A percentile compares a stretch with the other conserved stretches of the same genome.
These are phyloP conservation scores for Annulohypoxylon truncatum DNA, from an alignment of 2,329 filamentous ascomycete genomes.

Conservation along the genomic window DNA sequence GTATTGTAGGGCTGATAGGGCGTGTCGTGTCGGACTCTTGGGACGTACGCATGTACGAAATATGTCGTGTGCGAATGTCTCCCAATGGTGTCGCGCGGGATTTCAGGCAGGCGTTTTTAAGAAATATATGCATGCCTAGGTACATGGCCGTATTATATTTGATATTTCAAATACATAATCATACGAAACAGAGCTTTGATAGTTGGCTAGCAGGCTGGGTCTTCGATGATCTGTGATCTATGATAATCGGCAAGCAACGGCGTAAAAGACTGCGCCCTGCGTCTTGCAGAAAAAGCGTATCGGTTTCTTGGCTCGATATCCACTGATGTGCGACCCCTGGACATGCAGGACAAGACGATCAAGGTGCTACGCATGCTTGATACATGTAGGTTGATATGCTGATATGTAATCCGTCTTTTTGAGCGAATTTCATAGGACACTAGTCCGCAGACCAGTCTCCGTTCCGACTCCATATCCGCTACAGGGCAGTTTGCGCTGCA, in stretches of 20 bases:
- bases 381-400: neutral
- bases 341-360: constrained; percentile 24
- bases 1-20: constrained; percentile 37
- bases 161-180: constrained; percentile 17
- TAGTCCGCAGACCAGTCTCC: neutral
- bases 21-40: constrained; percentile 11
- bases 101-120: neutral
- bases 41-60: constrained; percentile 12
- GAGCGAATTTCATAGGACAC: constrained; percentile 26
- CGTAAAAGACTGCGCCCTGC: constrained; percentile 31
- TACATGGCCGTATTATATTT: neutral
- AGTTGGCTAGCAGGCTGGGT: too few relatives aligned
- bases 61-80: constrained; percentile 5
- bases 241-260: constrained; percentile 24
- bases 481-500: neutral
- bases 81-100: constrained; percentile 3
- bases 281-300: constrained; percentile 11
- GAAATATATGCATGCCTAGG: neutral
- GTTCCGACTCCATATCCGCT: constrained; percentile 10
- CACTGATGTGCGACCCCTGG: constrained; percentile 28
- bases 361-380: neutral
- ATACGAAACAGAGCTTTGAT: constrained; percentile 2
- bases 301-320: constrained; percentile 24
- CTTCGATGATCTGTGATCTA: neutral
- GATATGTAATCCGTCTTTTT: constrained; percentile 16